Percentiles rank a stretch among this genome's conserved stretches.
Evolutionary conservation across 2,329 filamentous ascomycete species (phyloP).

Genomic region (Hymenoscyphus repandus): DNA sequence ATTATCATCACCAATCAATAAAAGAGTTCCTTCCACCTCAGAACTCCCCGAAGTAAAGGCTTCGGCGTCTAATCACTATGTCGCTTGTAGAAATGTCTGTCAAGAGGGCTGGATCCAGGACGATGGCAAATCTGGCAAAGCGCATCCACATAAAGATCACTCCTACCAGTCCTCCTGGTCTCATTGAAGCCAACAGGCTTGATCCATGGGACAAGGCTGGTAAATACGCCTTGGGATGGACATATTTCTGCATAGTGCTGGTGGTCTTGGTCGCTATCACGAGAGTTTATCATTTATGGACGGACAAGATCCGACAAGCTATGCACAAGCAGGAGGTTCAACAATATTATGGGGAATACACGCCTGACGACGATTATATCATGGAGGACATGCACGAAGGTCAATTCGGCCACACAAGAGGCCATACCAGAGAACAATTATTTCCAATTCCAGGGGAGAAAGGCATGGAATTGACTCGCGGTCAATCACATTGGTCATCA

Average conservation of each 20-base stretch:
- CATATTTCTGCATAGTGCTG: constrained; percentile 77
- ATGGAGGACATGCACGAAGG: constrained; percentile 52
- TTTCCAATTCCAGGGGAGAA: constrained; percentile 63
- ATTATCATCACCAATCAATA: no score
- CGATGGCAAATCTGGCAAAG: constrained; percentile 27
- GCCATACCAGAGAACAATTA: constrained; percentile 53
- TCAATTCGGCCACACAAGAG: constrained; percentile 21
- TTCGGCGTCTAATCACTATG: constrained; percentile 8
- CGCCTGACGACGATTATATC: constrained; percentile 55
- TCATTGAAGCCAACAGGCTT: constrained; percentile 56
- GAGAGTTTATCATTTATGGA: constrained; percentile 83
- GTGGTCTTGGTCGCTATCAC: constrained; percentile 62
- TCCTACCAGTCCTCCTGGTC: constrained; percentile 53
- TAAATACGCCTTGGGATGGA: constrained; percentile 83
- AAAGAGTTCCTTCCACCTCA: no score
- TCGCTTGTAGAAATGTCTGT: constrained; percentile 12
- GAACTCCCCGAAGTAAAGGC: neutral
- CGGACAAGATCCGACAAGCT: constrained; percentile 86
- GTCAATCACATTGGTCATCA: constrained; percentile 68
- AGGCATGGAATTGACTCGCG: constrained; percentile 48
- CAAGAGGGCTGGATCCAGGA: constrained; percentile 23
- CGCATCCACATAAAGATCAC: constrained; percentile 58
- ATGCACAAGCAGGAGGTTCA: constrained; percentile 79
- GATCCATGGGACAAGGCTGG: constrained; percentile 79
- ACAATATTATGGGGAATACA: constrained; percentile 52